Evolutionary conservation across 208 protist species (phyloP).

Genomic region (Trypanosoma melophagium): DNA sequence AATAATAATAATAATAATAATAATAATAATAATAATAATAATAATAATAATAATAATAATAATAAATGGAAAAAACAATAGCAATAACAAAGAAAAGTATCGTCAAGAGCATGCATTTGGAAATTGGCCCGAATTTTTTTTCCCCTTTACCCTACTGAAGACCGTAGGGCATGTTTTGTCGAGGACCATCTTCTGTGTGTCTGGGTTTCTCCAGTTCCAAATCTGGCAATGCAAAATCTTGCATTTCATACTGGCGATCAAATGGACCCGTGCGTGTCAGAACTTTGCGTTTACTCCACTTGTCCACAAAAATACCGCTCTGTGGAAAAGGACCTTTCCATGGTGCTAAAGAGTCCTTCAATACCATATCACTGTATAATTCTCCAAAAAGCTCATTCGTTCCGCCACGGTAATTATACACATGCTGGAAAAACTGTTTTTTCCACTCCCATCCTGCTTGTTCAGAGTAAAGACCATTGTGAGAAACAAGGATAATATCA

Average conservation of each 20-base stretch:
- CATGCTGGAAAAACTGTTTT: constrained; percentile 87
- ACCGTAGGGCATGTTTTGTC: constrained; percentile 87
- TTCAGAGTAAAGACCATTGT: constrained; percentile 85
- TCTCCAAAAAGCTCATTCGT: constrained; percentile 90
- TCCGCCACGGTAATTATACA: constrained; percentile 90
- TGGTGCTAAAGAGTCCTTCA: constrained; percentile 72
- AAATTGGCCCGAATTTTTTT: too few species aligned
- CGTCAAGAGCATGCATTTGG: too few species aligned
- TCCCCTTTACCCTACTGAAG: constrained; percentile 79
- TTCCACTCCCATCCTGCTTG: constrained; percentile 89
- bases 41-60: too few species aligned
- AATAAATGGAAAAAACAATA: too few species aligned
- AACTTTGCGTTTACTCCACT: constrained; percentile 91
- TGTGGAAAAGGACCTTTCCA: constrained; percentile 92
- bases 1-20: too few species aligned
- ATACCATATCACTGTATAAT: constrained; percentile 68
- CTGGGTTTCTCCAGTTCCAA: constrained; percentile 79
- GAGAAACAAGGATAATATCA: constrained; percentile 89
- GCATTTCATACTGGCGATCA: constrained; percentile 92
- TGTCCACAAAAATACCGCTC: constrained; percentile 88
- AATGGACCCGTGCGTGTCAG: constrained; percentile 83
- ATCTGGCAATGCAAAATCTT: constrained; percentile 88
- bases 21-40: too few species aligned
- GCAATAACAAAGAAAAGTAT: not conserved
- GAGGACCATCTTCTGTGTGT: constrained; percentile 80